phyloP scores from a whole-genome alignment of 192 early-diverging fungal genomes.

The Entomortierella chlamydospora region DNA sequence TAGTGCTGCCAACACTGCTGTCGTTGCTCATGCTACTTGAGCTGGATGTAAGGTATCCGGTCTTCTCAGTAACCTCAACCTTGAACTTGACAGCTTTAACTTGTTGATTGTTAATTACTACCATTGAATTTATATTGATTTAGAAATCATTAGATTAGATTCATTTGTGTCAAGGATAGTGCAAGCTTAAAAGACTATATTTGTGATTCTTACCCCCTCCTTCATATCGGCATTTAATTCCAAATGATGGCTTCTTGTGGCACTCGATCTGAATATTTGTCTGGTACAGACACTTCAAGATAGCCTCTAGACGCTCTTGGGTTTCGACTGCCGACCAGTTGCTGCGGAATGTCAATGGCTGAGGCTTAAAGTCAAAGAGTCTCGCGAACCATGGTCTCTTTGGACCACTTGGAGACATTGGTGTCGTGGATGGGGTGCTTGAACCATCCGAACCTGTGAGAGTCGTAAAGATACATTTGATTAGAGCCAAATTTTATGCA shows the following conservation, averaged over 20 bases:
- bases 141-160: too few relatives aligned
- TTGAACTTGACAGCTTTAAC: constrained; percentile 51
- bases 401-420: constrained; percentile 22
- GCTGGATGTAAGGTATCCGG: constrained; percentile 12
- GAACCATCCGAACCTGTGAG: constrained; percentile 25
- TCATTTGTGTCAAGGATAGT: too few relatives aligned
- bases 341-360: constrained; percentile 42
- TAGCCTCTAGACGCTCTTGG: constrained; percentile 38
- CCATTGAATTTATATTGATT: not conserved
- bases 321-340: constrained; percentile 42
- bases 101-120: constrained; percentile 27
- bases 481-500: not conserved
- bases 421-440: not conserved
- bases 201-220: constrained; percentile 25
- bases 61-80: constrained; percentile 37
- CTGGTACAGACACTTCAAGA: constrained; percentile 28
- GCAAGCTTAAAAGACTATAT: not conserved
- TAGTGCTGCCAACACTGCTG: constrained; percentile 17
- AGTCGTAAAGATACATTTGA: not conserved
- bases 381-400: constrained; percentile 50
- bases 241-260: constrained; percentile 17
- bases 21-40: constrained; percentile 11
- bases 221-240: constrained; percentile 44
- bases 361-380: constrained; percentile 48
- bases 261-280: constrained; percentile 28